Conservation (phyloP, 2,329 filamentous ascomycete species). For the Fusarium sp. region DNA sequence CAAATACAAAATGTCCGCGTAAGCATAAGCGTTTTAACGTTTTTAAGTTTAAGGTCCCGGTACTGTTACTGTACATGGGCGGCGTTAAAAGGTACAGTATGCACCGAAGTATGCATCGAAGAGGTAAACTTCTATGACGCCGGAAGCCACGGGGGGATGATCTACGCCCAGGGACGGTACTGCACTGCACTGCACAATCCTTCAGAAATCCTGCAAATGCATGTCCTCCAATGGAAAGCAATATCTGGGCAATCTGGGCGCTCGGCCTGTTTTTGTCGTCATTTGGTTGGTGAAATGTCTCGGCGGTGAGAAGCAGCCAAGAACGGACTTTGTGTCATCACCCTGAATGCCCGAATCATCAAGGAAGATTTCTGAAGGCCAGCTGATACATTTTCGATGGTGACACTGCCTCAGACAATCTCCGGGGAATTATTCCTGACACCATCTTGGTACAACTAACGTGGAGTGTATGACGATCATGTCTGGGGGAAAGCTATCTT, state of each 20-base stretch:
- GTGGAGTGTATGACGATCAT: neutral
- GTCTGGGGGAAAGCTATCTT: neutral
- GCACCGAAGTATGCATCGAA: conserved; percentile 26
- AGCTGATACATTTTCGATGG: neutral
- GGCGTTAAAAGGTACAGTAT: neutral
- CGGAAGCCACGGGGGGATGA: neutral
- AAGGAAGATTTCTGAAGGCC: neutral
- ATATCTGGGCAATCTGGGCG: neutral
- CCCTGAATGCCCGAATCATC: neutral
- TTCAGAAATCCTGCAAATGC: neutral
- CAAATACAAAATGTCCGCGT: neutral
- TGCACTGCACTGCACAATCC: neutral
- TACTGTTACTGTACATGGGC: neutral
- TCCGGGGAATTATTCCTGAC: neutral
- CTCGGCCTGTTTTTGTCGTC: neutral
- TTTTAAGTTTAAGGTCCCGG: too few species aligned
- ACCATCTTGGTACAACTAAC: neutral
- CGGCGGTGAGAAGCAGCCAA: neutral
- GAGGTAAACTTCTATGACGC: conserved; percentile 14
- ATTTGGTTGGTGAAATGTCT: neutral
- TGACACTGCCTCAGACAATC: neutral
- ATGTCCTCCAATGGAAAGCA: neutral
- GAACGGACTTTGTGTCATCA: neutral
- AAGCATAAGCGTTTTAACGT: neutral
- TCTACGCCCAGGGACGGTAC: neutral